Evolutionary conservation across 116 monocot genomes (phyloP), one percentile per base, ranked within the genome.

Genomic region (Posidonia oceanica): DNA sequence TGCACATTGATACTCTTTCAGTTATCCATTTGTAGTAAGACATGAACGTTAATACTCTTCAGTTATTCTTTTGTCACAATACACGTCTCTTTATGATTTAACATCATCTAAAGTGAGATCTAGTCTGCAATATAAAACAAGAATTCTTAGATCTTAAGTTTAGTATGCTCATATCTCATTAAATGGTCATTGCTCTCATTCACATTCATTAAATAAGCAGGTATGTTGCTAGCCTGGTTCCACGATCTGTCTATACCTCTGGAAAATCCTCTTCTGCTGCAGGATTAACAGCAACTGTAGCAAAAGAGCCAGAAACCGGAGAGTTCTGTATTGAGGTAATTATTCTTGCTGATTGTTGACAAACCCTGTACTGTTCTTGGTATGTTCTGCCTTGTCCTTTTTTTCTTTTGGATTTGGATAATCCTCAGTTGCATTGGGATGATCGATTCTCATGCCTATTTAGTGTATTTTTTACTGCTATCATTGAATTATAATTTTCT

Each of bases 191-290:
- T 29, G 29, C 29, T 29, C 29, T 29, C 29, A 29, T 29, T 0
- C 29, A 1, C 29, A 29, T 29, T 29, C 48, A 48, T 8, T 48
- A 3, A 4, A 11, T 23, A 62, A 23, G 11, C 70, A 97, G 97
- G 82, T 97, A 97, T 72, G 82, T 82, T 52, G 75, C 89, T 48
- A 66, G 84, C 39, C 68, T 97, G 17, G 92, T 92, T 75, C 89
- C 97, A 38, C 77, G 97, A 68, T 97, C 97, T 66, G 97, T 97
- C 21, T 97, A 97, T 84, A 97, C 97, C 48, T 97, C 97, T 52
- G 97, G 92, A 61, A 97, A 97, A 69, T 97, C 97, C 57, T 92
- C 97, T 48, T 97, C 97, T 57, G 92, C 97, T 79, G 97, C 97
- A 59, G 97, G 97, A 63, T 72, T 97, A 71, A 97, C 97, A 52